Evolutionary conservation across 306 rosid species (phyloP), one percentile per base, ranked within the genome.

Genomic region (Trifolium pratense): DNA sequence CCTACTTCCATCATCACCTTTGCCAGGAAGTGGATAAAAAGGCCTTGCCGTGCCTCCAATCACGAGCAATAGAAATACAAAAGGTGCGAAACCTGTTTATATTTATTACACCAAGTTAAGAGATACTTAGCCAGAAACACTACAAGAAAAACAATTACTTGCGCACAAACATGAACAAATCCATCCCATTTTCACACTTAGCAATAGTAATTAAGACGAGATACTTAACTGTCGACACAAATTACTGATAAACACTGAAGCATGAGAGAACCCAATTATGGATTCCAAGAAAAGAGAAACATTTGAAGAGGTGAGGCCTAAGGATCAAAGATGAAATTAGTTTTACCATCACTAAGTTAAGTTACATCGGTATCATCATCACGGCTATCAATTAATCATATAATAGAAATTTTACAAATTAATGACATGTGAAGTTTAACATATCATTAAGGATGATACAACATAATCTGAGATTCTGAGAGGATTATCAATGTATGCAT

Each of bases 11-110:
- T 36, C 25, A n/a, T 53, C 71, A 3, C 2, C 23, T 75, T 84
- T 79, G 51, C 89, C 76, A 48, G 96, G 97, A 65, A 86, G 89
- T 15, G 90, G 96, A 81, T 89, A 75, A 21, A 89, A 36, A 55
- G 93, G 91, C 75, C 98, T 86, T 21, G 85, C 90, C 26, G 84
- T 53, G 84, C 87, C 77, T 71, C 91, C 89, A 80, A 83, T 85
- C 48, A 85, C 25, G 31, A 87, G 77, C 40, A 89, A 69, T 3
- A 88, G 75, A 72, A 90, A 73, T 25, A 86, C 26, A 36, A 78
- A 66, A 73, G 78, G 60, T 18, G 79, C 52, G 42, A 87, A 60
- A 71, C 97, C 98, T 90, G 89, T 48, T 65, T 15, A 70, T 21
- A 51, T 23, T 61, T 18, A 42, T 58, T 5, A 59, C 48, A 76